Percentiles rank a stretch among this genome's conserved stretches.
These are phyloP conservation scores for Aaosphaeria arxii DNA, from an alignment of 2,329 filamentous ascomycete genomes.

Conservation along the genomic window DNA sequence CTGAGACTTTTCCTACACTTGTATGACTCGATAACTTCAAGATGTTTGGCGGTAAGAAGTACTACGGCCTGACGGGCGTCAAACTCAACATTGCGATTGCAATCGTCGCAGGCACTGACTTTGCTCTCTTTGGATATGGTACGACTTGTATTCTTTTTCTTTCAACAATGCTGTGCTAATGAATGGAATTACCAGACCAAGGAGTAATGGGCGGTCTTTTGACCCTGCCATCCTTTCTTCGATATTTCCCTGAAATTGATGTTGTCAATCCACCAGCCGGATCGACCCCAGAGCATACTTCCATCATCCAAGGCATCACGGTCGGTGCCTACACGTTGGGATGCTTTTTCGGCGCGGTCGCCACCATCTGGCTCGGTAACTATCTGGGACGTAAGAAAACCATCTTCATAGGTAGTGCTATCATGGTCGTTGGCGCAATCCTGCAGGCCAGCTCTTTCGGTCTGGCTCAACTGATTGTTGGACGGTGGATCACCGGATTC, in stretches of 20 bases:
- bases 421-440: conserved; percentile 59
- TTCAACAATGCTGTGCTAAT: background rate
- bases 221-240: conserved; percentile 62
- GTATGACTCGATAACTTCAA: background rate
- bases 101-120: conserved; percentile 70
- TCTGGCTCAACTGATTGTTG: conserved; percentile 46
- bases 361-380: conserved; percentile 53
- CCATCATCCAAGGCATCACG: conserved; percentile 44
- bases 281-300: conserved; percentile 30
- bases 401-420: conserved; percentile 57
- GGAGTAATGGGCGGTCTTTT: conserved; percentile 69
- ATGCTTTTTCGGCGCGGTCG: conserved; percentile 45
- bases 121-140: conserved; percentile 65
- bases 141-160: conserved; percentile 34
- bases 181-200: conserved; percentile 13
- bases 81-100: conserved; percentile 66
- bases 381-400: conserved; percentile 55
- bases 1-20: no score
- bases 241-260: conserved; percentile 41
- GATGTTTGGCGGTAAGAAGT: conserved; percentile 36
- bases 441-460: conserved; percentile 55
- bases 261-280: conserved; percentile 33
- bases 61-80: conserved; percentile 64
- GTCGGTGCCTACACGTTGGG: conserved; percentile 38
- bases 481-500: conserved; percentile 50